A percentile compares a stretch with the other conserved stretches of the same genome.
These are phyloP conservation scores for Phellopilus nigrolimitatus DNA, from an alignment of 1,284 basidiomycete species.

Conservation along the genomic window DNA sequence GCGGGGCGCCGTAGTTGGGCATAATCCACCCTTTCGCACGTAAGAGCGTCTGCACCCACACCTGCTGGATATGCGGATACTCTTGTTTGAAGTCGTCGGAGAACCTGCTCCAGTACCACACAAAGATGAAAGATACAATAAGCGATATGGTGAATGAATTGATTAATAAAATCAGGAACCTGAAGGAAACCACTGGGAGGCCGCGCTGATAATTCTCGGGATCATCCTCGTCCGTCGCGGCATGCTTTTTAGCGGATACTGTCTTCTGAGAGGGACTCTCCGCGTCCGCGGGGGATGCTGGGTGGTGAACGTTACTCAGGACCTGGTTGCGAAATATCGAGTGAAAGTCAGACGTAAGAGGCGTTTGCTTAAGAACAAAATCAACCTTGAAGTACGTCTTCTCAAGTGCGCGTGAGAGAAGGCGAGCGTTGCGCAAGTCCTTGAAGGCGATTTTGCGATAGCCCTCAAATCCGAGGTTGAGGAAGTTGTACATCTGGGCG, in stretches of 20 bases:
- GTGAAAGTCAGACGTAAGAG: too few relatives aligned
- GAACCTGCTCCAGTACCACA: conserved; percentile 30
- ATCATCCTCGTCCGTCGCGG: conserved; percentile 30
- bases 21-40: conserved; percentile 59
- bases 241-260: too few relatives aligned
- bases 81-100: conserved; percentile 53
- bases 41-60: conserved; percentile 51
- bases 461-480: too few relatives aligned
- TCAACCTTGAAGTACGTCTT: conserved; percentile 40
- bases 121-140: neutral
- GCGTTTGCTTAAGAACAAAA: neutral
- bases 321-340: too few relatives aligned
- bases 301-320: conserved; percentile 38
- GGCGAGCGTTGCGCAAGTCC: conserved; percentile 59
- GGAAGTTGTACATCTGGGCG: conserved; percentile 68
- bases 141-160: too few relatives aligned
- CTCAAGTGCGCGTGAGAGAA: conserved; percentile 65
- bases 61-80: conserved; percentile 55
- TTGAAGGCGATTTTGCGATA: conserved; percentile 46
- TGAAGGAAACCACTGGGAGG: conserved; percentile 70
- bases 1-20: conserved; percentile 56
- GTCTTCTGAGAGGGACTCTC: conserved; percentile 20
- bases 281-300: conserved; percentile 24
- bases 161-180: conserved; percentile 28
- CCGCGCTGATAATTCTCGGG: conserved; percentile 47